A percentile compares a stretch with the other conserved stretches of the same genome.
phyloP scores from a whole-genome alignment of 2,329 filamentous ascomycete species.

The Colletotrichum sp. region DNA sequence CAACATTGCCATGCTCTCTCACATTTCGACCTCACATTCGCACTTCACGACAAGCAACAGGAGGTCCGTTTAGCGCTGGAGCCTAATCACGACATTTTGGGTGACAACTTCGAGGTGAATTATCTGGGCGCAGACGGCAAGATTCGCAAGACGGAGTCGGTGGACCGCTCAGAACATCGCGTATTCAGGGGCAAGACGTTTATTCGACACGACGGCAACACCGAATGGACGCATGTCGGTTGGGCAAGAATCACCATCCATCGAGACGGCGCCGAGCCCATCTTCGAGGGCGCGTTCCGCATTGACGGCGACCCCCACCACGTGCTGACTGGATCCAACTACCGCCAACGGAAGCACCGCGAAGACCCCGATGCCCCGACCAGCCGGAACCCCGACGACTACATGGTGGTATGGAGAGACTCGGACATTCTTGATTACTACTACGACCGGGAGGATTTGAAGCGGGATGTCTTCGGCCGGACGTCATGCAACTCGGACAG shows the following conservation, averaged over 20 bases:
- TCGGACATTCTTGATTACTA: conserved; percentile 71
- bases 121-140: conserved; percentile 76
- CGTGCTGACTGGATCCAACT: conserved; percentile 77
- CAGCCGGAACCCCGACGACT: conserved; percentile 63
- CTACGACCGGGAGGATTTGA: conserved; percentile 65
- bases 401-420: conserved; percentile 91
- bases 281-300: conserved; percentile 91
- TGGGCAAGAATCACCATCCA: conserved; percentile 85
- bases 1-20: conserved; percentile 82
- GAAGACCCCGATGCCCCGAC: conserved; percentile 71
- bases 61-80: conserved; percentile 81
- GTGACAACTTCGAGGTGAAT: conserved; percentile 75
- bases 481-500: conserved; percentile 74
- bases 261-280: conserved; percentile 75
- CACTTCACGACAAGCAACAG: conserved; percentile 69
- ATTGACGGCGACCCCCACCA: conserved; percentile 86
- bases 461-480: conserved; percentile 54
- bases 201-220: conserved; percentile 63
- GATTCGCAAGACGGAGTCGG: conserved; percentile 67
- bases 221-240: conserved; percentile 79
- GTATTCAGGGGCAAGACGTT: conserved; percentile 85
- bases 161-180: conserved; percentile 77
- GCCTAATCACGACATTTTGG: conserved; percentile 90
- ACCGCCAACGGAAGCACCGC: conserved; percentile 72
- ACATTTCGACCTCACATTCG: conserved; percentile 84